A percentile compares a stretch with the other conserved stretches of the same genome.
These are phyloP conservation scores for Ulmus americana DNA, from an alignment of 331 rosid genomes.

Conservation along the genomic window DNA sequence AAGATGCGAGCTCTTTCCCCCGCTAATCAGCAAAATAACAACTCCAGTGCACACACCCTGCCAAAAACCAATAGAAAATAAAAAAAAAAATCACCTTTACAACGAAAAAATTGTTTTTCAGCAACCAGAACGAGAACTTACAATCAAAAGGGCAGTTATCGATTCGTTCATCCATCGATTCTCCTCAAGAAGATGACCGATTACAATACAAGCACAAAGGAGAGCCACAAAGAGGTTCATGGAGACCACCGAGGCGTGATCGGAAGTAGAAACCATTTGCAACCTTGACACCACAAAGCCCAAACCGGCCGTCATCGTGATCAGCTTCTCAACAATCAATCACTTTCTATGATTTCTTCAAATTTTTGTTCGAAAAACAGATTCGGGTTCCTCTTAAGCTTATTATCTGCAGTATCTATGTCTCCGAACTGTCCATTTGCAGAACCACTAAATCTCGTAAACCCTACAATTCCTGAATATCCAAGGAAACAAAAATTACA, in stretches of 20 bases:
- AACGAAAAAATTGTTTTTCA: too few species aligned
- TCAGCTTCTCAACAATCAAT: slow-evolving; percentile 17
- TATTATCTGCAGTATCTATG: slow-evolving; percentile 28
- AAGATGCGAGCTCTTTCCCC: slow-evolving; percentile 83
- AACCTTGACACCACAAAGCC: slow-evolving; percentile 32
- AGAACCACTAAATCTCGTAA: slow-evolving; percentile 22
- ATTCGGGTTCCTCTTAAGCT: slow-evolving; percentile 13
- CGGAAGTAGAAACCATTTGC: slow-evolving; percentile 56
- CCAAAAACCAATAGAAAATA: slow-evolving; percentile 13
- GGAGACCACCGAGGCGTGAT: slow-evolving; percentile 78
- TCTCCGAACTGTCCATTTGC: slow-evolving; percentile 60
- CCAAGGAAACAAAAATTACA: not conserved
- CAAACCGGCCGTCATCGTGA: slow-evolving; percentile 48
- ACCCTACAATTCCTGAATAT: slow-evolving; percentile 35
- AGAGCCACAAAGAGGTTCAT: slow-evolving; percentile 88
- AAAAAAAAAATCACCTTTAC: not conserved
- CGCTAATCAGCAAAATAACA: slow-evolving; percentile 61
- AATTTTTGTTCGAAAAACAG: slow-evolving; percentile 6
- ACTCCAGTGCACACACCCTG: slow-evolving; percentile 84
- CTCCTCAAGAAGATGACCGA: slow-evolving; percentile 98
- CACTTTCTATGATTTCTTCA: not conserved
- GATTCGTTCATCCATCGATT: slow-evolving; percentile 89
- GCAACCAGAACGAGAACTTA: slow-evolving; percentile 36
- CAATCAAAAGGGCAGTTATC: slow-evolving; percentile 85
- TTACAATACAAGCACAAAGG: slow-evolving; percentile 85